phyloP scores from a whole-genome alignment of 108 stramenopile species.

The Discostella pseudostelligera region DNA sequence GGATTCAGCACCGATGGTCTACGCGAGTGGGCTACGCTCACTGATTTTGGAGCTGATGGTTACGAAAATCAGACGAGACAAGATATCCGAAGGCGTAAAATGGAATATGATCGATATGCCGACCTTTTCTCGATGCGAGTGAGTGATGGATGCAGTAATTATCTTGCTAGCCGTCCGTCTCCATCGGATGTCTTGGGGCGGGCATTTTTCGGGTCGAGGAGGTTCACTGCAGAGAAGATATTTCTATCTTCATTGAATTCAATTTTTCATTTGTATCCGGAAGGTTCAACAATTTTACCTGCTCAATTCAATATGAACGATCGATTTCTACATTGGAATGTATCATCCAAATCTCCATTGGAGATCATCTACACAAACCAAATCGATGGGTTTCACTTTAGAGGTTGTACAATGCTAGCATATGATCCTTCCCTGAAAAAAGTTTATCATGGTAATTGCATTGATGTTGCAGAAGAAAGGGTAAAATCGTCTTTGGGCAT shows the following conservation, averaged over 20 bases:
- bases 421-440: conserved; percentile 45
- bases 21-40: conserved; percentile 23
- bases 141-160: conserved; percentile 22
- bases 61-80: conserved; percentile 11
- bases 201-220: conserved; percentile 47
- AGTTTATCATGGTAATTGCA: conserved; percentile 48
- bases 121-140: conserved; percentile 46
- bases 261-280: conserved; percentile 15
- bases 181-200: conserved; percentile 35
- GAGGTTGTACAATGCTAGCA: conserved; percentile 44
- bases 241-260: conserved; percentile 20
- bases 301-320: conserved; percentile 17
- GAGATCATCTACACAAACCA: conserved; percentile 44
- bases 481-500: conserved; percentile 8
- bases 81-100: conserved; percentile 21
- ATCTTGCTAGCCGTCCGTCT: conserved; percentile 24
- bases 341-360: conserved; percentile 30
- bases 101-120: conserved; percentile 29
- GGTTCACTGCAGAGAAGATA: conserved; percentile 29
- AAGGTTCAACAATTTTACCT: conserved; percentile 20
- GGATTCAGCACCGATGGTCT: conserved; percentile 38
- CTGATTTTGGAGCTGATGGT: conserved; percentile 30
- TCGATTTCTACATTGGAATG: conserved; percentile 40
- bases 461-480: conserved; percentile 19
- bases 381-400: conserved; percentile 15